Evolutionary conservation across 1,139 yeast genomes (phyloP), one percentile per base, ranked within the genome.

Genomic region (Wickerhamiella pararugosa): DNA sequence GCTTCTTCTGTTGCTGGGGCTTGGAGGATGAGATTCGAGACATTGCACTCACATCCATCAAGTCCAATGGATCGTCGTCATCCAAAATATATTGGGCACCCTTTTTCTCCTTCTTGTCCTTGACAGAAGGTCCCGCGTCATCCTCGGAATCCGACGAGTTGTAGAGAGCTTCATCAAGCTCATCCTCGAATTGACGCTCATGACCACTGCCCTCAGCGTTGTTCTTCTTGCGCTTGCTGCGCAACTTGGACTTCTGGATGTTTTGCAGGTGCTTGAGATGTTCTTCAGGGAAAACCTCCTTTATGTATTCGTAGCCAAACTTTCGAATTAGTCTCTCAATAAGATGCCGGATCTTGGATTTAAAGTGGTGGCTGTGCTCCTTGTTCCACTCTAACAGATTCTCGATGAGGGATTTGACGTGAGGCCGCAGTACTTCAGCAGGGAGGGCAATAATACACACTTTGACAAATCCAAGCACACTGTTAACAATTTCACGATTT

Each of bases 281-380:
- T 45, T 78, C 87, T 58, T 76, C 94, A 10, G 99, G 99, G 63
- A 90, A 86, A 41, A 76, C 75, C 42, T 66, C 66, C 56, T 81
- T 94, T 44, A 90, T 73, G 32, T 67, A 72, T 32, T 86, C 96
- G 49, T 75, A 72, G 11, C 98, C 96, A 57, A 83, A 86, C 56
- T 86, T 78, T 60, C 98, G 75, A 43, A 90, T 74, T 55, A 90
- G 67, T 56, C 98, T 75, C 67, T 90, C 98, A 49, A 90, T 68
- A 47, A 90, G 80, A 56, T 90, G 96, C 65, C 84, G 84, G 36
- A 90, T 92, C 62, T 83, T 87, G 28, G 86, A 73, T 59, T 83
- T 84, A 70, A 92, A 87, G 57, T 86, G 95, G 34, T 93, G 93
- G 55, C 83, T 83, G 63, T 87, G 96, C 59, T 86, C 97, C 59